Base-by-base conservation (phyloP, 495 filamentous ascomycete species). In the Xanthoparmelia taractica region DNA sequence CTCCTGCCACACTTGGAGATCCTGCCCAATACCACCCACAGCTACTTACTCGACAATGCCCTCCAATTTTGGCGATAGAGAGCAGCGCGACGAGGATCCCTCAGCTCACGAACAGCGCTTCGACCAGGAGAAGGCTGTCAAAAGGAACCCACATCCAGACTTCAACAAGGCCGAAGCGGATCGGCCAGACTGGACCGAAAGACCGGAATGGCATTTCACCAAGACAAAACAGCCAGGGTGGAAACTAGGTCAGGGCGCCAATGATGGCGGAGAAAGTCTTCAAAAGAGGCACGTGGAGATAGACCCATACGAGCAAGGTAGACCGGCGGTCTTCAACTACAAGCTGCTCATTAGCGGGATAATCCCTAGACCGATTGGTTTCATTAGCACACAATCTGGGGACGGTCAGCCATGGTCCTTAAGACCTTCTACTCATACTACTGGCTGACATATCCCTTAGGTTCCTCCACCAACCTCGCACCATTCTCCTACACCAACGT, bases 331-430 rank as follows among this genome's bases (percentile, higher is more conserved):
- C 0, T 85, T 81, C 70, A 97, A 97, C 77, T 97, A 97, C 79
- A 96, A 96, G 76, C 84, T 97, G 15, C 79, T 97, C 23, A 96
- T 97, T 73, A 88, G 84, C 2, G 89, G 85, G 33, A 86, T 97
- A 67, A 83, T 95, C 29, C 93, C 93, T 0, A 81, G 93, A 27
- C 94, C 93, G 4, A 82, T 88, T 65, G 84, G 84, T 13, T 83
- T 87, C 38, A 73, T 86, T 45, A 82, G 79, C 65, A 88, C 84
- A n/a, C 73, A 76, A 37, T 81, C 77, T 13, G 77, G 78, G 62
- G 84, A 87, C 70, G 85, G 83, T 61, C 74, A 72, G 73, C 43
- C 52, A 18, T 15, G 1, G 11, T 20, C 29, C 17, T 31, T 13
- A 29, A 31, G 6, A 33, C 33, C 8, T 40, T 29, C 18, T 54